Evolutionary conservation across 305 asterid species (phyloP).

Genomic region (Fraxinus velutina): DNA sequence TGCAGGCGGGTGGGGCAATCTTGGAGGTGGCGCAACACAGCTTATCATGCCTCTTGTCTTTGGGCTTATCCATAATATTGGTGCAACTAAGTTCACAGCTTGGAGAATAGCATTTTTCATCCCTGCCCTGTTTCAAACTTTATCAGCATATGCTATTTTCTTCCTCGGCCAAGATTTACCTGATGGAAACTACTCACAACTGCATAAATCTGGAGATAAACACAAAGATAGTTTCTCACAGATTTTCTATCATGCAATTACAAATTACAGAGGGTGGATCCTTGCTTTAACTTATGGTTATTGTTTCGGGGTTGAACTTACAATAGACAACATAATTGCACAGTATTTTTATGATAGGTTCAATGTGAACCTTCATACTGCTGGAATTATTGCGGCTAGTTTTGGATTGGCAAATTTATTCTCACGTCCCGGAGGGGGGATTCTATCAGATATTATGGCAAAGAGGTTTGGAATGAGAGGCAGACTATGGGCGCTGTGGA

Average conservation of each 20-base stretch:
- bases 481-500: conserved; percentile 67
- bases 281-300: conserved; percentile 73
- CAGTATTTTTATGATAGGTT: conserved; percentile 76
- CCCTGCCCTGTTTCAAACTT: conserved; percentile 62
- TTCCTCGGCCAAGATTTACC: conserved; percentile 79
- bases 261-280: conserved; percentile 75
- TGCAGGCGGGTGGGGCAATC: conserved; percentile 91
- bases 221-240: conserved; percentile 46
- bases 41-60: conserved; percentile 74
- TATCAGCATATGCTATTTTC: conserved; percentile 60
- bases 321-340: conserved; percentile 72
- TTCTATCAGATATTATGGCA: conserved; percentile 58
- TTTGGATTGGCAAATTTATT: conserved; percentile 74
- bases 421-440: conserved; percentile 80
- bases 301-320: conserved; percentile 77
- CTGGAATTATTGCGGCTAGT: conserved; percentile 78
- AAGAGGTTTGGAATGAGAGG: conserved; percentile 76
- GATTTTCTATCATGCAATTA: conserved; percentile 38
- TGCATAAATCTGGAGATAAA: conserved; percentile 64
- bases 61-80: conserved; percentile 36
- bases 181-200: conserved; percentile 57
- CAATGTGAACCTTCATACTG: conserved; percentile 59
- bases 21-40: conserved; percentile 86
- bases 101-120: conserved; percentile 78
- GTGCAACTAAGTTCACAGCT: conserved; percentile 53